Conservation (phyloP, 2,329 filamentous ascomycete genomes). For the Paecilomyces niveus region DNA sequence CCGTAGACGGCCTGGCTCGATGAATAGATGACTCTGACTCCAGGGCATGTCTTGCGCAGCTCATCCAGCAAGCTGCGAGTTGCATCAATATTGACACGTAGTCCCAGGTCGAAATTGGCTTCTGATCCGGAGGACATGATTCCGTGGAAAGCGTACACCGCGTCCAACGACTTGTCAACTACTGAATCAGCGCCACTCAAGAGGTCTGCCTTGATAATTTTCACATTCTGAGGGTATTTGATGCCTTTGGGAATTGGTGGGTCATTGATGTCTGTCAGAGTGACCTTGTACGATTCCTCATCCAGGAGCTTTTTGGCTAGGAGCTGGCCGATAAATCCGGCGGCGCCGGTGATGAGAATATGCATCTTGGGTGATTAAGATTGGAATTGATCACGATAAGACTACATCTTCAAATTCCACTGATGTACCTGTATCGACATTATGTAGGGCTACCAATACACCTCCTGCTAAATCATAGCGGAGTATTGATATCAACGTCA, state of each 20-base stretch:
- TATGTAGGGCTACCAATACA: not conserved
- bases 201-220: slow-evolving; percentile 47
- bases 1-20: slow-evolving; percentile 60
- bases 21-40: slow-evolving; percentile 54
- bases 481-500: not conserved
- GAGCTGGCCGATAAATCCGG: slow-evolving; percentile 59
- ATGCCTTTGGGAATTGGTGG: slow-evolving; percentile 45
- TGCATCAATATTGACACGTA: slow-evolving; percentile 56
- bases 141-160: slow-evolving; percentile 57
- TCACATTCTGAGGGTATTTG: slow-evolving; percentile 45
- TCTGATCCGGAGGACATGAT: slow-evolving; percentile 62
- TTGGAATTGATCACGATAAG: not conserved
- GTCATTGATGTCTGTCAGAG: slow-evolving; percentile 52
- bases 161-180: slow-evolving; percentile 40
- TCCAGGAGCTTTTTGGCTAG: slow-evolving; percentile 51
- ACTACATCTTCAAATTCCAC: not conserved
- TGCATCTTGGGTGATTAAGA: slow-evolving; percentile 23
- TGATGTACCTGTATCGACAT: not conserved
- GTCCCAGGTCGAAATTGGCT: slow-evolving; percentile 53
- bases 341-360: slow-evolving; percentile 58
- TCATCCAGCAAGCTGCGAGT: slow-evolving; percentile 49
- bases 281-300: slow-evolving; percentile 41
- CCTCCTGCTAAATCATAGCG: not conserved
- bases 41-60: slow-evolving; percentile 44
- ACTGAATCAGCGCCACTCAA: slow-evolving; percentile 34